A percentile compares a stretch with the other conserved stretches of the same genome.
These are phyloP conservation scores for Bipolaris zeicola DNA, from an alignment of 2,329 filamentous ascomycete species.

Conservation along the genomic window DNA sequence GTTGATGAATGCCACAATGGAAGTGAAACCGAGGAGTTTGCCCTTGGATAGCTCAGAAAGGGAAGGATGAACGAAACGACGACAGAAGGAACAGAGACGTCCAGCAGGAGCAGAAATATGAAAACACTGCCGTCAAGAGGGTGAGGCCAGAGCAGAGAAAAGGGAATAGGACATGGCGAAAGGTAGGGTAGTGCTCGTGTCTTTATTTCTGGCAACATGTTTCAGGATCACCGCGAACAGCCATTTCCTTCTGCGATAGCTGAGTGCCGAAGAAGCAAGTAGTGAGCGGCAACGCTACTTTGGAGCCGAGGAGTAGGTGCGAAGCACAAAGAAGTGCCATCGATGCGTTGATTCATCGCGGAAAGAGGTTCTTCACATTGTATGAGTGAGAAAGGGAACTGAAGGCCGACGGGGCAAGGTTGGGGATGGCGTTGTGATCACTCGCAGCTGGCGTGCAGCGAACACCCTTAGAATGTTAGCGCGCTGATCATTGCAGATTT, in stretches of 20 bases:
- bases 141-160: neutral
- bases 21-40: neutral
- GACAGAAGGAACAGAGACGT: neutral
- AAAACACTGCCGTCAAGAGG: neutral
- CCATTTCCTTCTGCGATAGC: constrained; percentile 1
- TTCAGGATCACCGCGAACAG: neutral
- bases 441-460: neutral
- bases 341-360: neutral
- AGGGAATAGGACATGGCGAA: neutral
- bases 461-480: constrained; percentile 8
- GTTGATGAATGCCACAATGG: neutral
- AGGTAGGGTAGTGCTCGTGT: neutral
- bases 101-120: neutral
- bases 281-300: neutral
- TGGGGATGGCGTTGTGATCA: neutral
- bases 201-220: neutral
- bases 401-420: neutral
- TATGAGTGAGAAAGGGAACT: neutral
- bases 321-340: neutral
- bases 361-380: neutral
- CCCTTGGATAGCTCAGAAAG: neutral
- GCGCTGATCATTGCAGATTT: neutral
- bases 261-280: constrained; percentile 2
- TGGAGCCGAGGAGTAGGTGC: neutral
- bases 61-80: neutral